Conservation (phyloP, 805 yeast genomes). For the Schwanniomyces sp. region DNA sequence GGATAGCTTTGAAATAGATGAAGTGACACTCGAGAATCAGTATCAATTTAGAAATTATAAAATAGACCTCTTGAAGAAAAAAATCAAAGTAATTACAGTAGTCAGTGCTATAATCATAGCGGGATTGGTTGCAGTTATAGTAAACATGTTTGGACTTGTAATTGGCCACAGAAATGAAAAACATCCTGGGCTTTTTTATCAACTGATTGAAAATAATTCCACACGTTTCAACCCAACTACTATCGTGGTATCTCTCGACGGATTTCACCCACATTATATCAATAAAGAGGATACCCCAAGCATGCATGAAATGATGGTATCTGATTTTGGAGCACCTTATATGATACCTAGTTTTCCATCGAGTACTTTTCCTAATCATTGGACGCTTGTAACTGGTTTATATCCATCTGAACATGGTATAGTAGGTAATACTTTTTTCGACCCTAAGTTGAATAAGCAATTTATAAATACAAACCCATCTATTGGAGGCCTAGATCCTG, state of each 20-base stretch:
- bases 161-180: neutral
- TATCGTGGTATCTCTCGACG: conserved; percentile 76
- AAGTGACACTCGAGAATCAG: conserved; percentile 7
- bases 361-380: conserved; percentile 88
- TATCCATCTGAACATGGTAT: conserved; percentile 85
- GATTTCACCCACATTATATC: conserved; percentile 88
- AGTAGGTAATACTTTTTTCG: conserved; percentile 78
- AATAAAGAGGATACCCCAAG: conserved; percentile 67
- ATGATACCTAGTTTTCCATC: conserved; percentile 89
- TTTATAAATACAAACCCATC: conserved; percentile 64
- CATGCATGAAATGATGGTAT: conserved; percentile 54
- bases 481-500: conserved; percentile 49
- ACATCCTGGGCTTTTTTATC: neutral
- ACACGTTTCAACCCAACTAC: conserved; percentile 83
- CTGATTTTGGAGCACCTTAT: conserved; percentile 68
- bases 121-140: neutral
- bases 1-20: conserved; percentile 18
- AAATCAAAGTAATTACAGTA: conserved; percentile 15
- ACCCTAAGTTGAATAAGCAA: conserved; percentile 51
- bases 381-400: conserved; percentile 86
- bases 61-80: conserved; percentile 22
- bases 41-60: conserved; percentile 22
- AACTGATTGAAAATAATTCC: conserved; percentile 43
- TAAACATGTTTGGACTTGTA: neutral
- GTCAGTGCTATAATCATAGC: conserved; percentile 8